Conservation (phyloP, 2,329 filamentous ascomycete genomes). For the Aspergillus sp. region DNA sequence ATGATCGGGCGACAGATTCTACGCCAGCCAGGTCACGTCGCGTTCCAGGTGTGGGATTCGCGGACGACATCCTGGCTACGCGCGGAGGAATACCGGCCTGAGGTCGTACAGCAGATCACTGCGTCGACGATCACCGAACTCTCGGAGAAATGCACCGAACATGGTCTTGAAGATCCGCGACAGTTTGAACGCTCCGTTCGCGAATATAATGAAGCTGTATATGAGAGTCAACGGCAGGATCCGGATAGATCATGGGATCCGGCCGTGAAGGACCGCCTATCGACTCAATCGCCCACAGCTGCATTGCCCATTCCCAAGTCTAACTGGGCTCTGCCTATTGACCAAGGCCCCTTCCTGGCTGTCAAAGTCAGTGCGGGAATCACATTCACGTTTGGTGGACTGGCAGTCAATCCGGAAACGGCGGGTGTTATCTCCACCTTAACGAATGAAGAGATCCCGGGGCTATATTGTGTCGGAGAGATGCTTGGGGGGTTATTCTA, state of each 20-base stretch:
- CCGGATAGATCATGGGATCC: conserved; percentile 56
- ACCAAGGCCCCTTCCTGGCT: conserved; percentile 59
- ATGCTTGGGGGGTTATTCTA: conserved; percentile 67
- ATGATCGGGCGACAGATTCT: conserved; percentile 64
- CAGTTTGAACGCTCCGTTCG: conserved; percentile 54
- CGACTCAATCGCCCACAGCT: conserved; percentile 54
- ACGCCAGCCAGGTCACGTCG: conserved; percentile 56
- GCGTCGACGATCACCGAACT: conserved; percentile 56
- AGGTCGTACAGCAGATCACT: conserved; percentile 54
- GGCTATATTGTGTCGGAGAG: conserved; percentile 63
- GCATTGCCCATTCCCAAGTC: conserved; percentile 56
- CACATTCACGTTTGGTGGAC: conserved; percentile 68
- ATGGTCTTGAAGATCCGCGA: conserved; percentile 49
- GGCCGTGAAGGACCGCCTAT: conserved; percentile 60
- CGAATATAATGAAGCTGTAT: conserved; percentile 60
- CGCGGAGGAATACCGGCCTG: conserved; percentile 61
- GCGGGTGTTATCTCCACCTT: conserved; percentile 51
- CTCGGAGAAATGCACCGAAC: conserved; percentile 46
- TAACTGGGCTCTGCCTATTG: conserved; percentile 64
- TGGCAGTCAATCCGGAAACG: conserved; percentile 57
- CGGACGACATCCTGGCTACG: conserved; percentile 54
- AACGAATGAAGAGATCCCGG: conserved; percentile 50
- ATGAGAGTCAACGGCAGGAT: conserved; percentile 47
- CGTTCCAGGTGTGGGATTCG: conserved; percentile 66
- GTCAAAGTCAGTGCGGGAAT: conserved; percentile 65